phyloP scores from a whole-genome alignment of 2,329 filamentous ascomycete species.

The Ceratocystis diversiconidia region DNA sequence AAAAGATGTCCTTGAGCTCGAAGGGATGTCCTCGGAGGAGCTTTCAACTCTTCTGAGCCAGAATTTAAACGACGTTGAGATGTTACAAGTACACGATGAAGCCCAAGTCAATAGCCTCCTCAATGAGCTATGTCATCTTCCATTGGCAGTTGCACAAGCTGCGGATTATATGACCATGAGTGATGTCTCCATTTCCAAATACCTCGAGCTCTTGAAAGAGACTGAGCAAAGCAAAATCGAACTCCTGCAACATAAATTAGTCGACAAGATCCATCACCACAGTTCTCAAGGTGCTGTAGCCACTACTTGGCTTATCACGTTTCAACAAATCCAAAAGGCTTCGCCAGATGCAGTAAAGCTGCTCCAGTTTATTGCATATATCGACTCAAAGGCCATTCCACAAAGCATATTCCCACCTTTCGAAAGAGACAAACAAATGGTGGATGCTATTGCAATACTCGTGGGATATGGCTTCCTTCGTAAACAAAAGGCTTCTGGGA shows the following conservation, averaged over 20 bases:
- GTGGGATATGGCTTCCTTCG: not conserved
- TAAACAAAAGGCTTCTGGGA: not conserved
- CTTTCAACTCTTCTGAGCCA: not conserved
- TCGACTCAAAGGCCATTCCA: not conserved
- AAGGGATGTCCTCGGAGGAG: not conserved
- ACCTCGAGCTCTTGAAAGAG: not conserved
- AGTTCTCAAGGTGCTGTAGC: not conserved
- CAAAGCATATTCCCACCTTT: not conserved
- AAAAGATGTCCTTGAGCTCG: not conserved
- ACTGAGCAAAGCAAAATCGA: not conserved
- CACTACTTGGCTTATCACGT: not conserved
- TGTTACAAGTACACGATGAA: too few species aligned
- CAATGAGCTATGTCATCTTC: conserved; percentile 13
- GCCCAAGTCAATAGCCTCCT: not conserved
- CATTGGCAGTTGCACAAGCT: conserved; percentile 19
- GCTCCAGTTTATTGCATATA: not conserved
- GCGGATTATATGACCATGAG: conserved; percentile 18
- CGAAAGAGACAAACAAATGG: not conserved
- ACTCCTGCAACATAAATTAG: not conserved
- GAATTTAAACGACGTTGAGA: not conserved
- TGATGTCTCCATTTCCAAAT: not conserved
- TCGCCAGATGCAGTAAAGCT: not conserved
- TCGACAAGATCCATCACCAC: not conserved
- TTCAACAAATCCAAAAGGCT: not conserved
- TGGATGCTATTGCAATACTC: not conserved